Evolutionary conservation across 768 basidiomycete genomes (phyloP).

Genomic region (Pleurotus citrinopileatus): DNA sequence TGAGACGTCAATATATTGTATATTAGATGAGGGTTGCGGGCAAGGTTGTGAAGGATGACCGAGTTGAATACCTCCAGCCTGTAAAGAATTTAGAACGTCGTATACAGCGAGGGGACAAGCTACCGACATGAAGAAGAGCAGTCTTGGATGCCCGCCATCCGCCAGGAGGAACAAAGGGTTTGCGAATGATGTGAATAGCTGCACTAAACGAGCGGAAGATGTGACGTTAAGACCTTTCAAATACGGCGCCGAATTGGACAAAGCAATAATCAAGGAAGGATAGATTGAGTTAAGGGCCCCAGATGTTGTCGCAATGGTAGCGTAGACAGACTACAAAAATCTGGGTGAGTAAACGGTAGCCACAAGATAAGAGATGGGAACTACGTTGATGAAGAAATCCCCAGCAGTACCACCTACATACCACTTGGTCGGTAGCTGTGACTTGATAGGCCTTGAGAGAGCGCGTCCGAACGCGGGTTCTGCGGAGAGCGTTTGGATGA

Average conservation of each 20-base stretch:
- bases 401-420: slow-evolving; percentile 66
- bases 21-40: slow-evolving; percentile 83
- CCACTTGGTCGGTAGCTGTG: slow-evolving; percentile 77
- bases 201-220: slow-evolving; percentile 79
- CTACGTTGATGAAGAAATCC: slow-evolving; percentile 86
- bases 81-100: background rate
- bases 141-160: slow-evolving; percentile 92
- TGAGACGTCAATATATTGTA: slow-evolving; percentile 85
- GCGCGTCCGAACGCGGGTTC: slow-evolving; percentile 76
- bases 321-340: slow-evolving; percentile 71
- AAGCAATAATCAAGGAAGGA: slow-evolving; percentile 86
- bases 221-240: slow-evolving; percentile 78
- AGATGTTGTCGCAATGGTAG: slow-evolving; percentile 85
- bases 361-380: slow-evolving; percentile 21
- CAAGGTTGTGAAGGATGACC: slow-evolving; percentile 72
- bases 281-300: slow-evolving; percentile 81
- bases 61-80: slow-evolving; percentile 93
- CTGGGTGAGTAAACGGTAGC: background rate
- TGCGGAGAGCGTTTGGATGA: slow-evolving; percentile 87
- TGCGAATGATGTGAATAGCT: slow-evolving; percentile 90
- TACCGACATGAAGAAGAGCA: slow-evolving; percentile 86
- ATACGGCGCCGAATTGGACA: slow-evolving; percentile 87
- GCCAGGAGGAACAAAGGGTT: slow-evolving; percentile 86
- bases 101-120: background rate
- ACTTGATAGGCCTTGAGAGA: slow-evolving; percentile 61